Base-by-base conservation (phyloP, 164 flowering plant genomes). In the Santalum album region DNA sequence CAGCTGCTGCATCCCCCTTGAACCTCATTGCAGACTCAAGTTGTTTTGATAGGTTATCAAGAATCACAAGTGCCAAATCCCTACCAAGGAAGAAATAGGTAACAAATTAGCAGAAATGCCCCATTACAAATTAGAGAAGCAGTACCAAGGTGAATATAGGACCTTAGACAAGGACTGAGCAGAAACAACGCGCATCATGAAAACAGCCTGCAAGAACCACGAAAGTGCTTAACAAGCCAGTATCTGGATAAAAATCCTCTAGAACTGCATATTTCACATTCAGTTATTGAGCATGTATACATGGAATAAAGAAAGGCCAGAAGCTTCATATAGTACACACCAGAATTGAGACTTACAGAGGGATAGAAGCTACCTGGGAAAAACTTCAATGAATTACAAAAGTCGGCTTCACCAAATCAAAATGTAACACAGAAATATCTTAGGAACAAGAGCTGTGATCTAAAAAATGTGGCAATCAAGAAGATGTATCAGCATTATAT, bases 141-240 rank as follows among this genome's bases (percentile, higher is more conserved):
- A 54, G 51, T 2, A 51, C 32, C 52, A 34, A 23, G 46, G 34
- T 19, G 49, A 65, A 45, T 6, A 38, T 1, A 12, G 19, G 62
- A 88, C 98, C 99, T 87, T 49, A 75, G 86, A 66, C 72, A 71
- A 65, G 96, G 88, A 72, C 80, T 75, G 62, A 12, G 96, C 94
- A 42, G 99, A 76, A 63, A 81, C 54, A 23, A 61, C 85, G 65
- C 94, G 81, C 20, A 83, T 70, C 84, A 80, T 82, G 73, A 89
- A 92, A 63, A 84, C 75, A 47, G 91, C 96, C 98, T 92, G 80
- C 67, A 75, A 11, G 6, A 26, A 26, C 54, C 61, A 27, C 21
- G 27, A 21, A 18, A 39, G 36, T 15, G 0, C 19, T 36, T 9
- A 42, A 42, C 2, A 42, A 2, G 20, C 12, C 45, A 34, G 12